Evolutionary conservation across 2,329 filamentous ascomycete genomes (phyloP), one percentile per base, ranked within the genome.

Genomic region (Phialemonium atrogriseum): DNA sequence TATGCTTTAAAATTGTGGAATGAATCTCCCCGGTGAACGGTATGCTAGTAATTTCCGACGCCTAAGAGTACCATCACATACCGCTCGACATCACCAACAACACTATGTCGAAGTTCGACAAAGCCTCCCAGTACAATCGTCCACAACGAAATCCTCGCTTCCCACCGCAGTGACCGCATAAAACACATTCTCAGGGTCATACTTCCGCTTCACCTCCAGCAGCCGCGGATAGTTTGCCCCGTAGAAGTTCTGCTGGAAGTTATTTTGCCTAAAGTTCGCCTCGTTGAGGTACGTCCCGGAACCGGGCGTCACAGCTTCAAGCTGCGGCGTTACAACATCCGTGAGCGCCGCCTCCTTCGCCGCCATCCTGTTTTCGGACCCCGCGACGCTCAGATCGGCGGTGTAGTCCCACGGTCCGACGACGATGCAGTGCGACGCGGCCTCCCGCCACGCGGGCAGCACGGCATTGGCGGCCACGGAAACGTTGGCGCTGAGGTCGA

Each of bases 161-260:
- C 62, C 63, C 3, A 67, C 60, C 10, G 47, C 57, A 1, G 51
- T 55, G 2, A 45, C 47, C n/a, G 58, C 60, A 30, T 62, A 59
- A 26, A 59, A 63, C 4, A 66, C 27, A 5, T 45, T 41, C 5
- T 45, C 21, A n/a, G 54, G 43, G 47, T 63, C 64, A 42, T 55
- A 64, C 31, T 50, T 54, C 14, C 52, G 41, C 52, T 68, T 68
- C 10, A 68, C 47, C 4, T 25, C 27, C 12, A 51, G 25, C 27
- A 59, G 32, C 10, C 40, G 34, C 1, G 36, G 30, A 32, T 62
- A 62, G 28, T 60, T 59, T 1, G 21, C 37, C 5, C 59, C 60
- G 38, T 49, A 62, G 37, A 59, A 62, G 1, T 34, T 37, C 11
- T 49, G 35, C 41, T 57, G 45, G 43, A 48, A 62, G 25, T 55